Conservation (phyloP, 768 basidiomycete genomes). For the Zangia roseola region DNA sequence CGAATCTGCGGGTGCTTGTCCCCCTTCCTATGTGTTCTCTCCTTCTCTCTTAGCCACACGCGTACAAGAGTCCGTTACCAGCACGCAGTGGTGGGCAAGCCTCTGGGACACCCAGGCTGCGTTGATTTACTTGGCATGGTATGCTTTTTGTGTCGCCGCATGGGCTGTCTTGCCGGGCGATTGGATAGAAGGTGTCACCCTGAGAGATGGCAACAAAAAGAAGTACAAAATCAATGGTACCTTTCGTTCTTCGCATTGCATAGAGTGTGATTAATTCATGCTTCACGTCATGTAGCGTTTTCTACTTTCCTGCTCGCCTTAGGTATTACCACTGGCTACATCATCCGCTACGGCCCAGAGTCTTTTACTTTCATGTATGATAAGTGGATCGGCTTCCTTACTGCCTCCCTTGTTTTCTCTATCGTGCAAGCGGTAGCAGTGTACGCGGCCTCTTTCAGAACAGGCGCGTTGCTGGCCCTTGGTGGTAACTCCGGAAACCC, state of each 20-base stretch:
- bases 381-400: conserved; percentile 86
- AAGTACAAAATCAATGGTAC: conserved; percentile 94
- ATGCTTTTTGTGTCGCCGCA: conserved; percentile 77
- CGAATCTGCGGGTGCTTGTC: conserved; percentile 68
- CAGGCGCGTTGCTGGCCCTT: conserved; percentile 73
- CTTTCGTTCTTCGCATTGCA: conserved; percentile 14
- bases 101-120: conserved; percentile 85
- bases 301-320: conserved; percentile 81
- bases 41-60: conserved; percentile 33
- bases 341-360: conserved; percentile 71
- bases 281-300: conserved; percentile 54
- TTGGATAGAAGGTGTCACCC: conserved; percentile 61
- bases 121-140: conserved; percentile 83
- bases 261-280: background rate
- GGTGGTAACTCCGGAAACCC: conserved; percentile 89
- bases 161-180: conserved; percentile 82
- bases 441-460: conserved; percentile 68
- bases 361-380: conserved; percentile 90
- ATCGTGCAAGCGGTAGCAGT: conserved; percentile 68
- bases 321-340: conserved; percentile 66
- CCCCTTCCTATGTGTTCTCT: conserved; percentile 46
- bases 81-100: conserved; percentile 60
- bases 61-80: conserved; percentile 47
- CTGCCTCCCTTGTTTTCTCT: conserved; percentile 80
- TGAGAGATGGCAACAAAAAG: conserved; percentile 76